These are phyloP conservation scores for Stachybotrys echinatus DNA, from an alignment of 2,329 filamentous ascomycete species.

Conservation along the genomic window DNA sequence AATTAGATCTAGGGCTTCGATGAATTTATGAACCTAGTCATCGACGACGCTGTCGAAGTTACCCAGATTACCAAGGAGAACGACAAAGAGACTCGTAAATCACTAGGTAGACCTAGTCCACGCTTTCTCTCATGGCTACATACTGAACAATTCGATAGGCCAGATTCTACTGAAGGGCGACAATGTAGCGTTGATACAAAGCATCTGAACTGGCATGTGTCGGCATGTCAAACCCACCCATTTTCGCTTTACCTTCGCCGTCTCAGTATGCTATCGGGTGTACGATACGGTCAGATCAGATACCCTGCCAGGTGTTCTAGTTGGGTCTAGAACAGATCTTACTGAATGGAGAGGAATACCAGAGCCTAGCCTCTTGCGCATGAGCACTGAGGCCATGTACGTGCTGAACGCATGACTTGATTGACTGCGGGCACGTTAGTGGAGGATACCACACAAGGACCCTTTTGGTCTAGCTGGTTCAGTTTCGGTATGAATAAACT, in stretches of 20 bases:
- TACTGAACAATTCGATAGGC: slow-evolving; percentile 43
- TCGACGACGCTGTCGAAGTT: slow-evolving; percentile 93
- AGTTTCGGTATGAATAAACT: not conserved
- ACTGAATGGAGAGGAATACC: not conserved
- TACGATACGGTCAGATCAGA: not conserved
- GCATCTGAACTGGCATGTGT: slow-evolving; percentile 20
- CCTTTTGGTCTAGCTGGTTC: too few relatives aligned
- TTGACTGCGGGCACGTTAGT: not conserved
- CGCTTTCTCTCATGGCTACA: not conserved
- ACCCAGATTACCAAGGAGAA: slow-evolving; percentile 77
- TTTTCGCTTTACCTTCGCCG: not conserved
- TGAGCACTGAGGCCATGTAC: too few relatives aligned
- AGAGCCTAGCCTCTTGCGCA: not conserved
- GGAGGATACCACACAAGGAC: too few relatives aligned
- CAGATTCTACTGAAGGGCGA: slow-evolving; percentile 86
- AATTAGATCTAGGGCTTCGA: slow-evolving; percentile 73
- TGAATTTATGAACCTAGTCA: slow-evolving; percentile 98
- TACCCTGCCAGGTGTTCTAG: not conserved
- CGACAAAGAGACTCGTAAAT: slow-evolving; percentile 67
- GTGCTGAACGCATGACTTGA: not conserved
- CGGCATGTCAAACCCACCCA: too few relatives aligned
- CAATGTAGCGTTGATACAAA: slow-evolving; percentile 79
- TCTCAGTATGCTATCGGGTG: not conserved
- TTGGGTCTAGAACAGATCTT: not conserved
- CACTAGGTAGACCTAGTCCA: slow-evolving; percentile 57